Evolutionary conservation across 2,329 filamentous ascomycete genomes (phyloP), one percentile per base, ranked within the genome.

Genomic region (Helotiales sp.): DNA sequence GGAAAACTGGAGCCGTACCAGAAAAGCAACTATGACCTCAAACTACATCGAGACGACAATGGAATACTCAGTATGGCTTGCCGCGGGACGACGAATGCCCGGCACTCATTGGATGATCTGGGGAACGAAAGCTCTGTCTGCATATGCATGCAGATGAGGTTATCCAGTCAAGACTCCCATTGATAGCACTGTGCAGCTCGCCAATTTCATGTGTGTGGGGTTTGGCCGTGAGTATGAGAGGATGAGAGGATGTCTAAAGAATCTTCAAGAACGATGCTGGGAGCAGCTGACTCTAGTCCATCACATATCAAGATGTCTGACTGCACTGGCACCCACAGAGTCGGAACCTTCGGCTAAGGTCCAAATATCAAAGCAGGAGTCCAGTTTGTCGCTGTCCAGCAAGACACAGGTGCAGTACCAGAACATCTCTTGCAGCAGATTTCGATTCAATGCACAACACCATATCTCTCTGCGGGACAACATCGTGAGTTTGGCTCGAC

Each of bases 21-120:
- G 19, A 49, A 57, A 59, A 59, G 31, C 30, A 52, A 59, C 25
- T 12, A 59, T 55, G 57, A 55, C 52, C 38, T 53, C 48, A 31
- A 27, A 19, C n/a, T 49, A 33, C 57, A 55, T 46, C 40, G 31
- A 19, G 15, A n/a, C 33, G 52, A 59, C 57, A 59, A 59, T 59
- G 57, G 57, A 33, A 22, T 42, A 52, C 57, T 55, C 33, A 12
- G 51, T 49, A n/a, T 29, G 24, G 57, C 19, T 36, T 55, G 19
- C 57, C 57, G 52, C 52, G 40, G 30, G 13, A 13, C 13, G 47
- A 40, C 24, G 9, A 27, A 49, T 15, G 17, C 36, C 44, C 48
- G 38, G 44, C 47, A 27, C 42, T 36, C 47, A 60, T 52, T 54
- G 51, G 49, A 29, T 42, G 49, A 17, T 29, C 54, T 54, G 52